Evolutionary conservation across 176 grass and related monocot species (phyloP).

Genomic region (Neostapfia colusana): DNA sequence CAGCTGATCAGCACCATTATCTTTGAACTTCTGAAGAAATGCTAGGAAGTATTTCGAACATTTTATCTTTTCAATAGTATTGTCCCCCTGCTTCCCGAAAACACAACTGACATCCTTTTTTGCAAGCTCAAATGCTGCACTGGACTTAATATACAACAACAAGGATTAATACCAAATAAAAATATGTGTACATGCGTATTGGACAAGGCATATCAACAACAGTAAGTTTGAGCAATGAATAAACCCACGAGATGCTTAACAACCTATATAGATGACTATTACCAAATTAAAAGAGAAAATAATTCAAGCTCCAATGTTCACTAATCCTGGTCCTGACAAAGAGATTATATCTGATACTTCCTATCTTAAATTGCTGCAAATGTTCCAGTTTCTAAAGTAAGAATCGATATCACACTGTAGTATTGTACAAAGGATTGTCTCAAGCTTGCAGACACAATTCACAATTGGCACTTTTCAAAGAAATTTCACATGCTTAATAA

Average conservation of each 20-base stretch:
- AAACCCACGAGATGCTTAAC: background rate
- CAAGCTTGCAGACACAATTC: background rate
- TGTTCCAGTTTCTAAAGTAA: conserved; percentile 19
- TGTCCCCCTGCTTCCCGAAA: conserved; percentile 61
- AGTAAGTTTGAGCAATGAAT: conserved; percentile 2
- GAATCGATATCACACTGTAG: background rate
- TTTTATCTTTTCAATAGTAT: conserved; percentile 72
- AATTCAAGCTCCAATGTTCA: background rate
- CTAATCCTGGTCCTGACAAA: background rate
- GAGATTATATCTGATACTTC: background rate
- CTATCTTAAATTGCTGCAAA: background rate
- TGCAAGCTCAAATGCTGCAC: conserved; percentile 73
- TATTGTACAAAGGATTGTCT: background rate
- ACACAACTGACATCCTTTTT: conserved; percentile 56
- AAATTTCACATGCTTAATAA: background rate
- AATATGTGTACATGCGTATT: background rate
- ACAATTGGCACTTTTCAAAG: background rate
- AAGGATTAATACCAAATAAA: conserved; percentile 12
- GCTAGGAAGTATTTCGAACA: conserved; percentile 64
- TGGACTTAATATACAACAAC: conserved; percentile 45
- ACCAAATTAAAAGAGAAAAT: background rate
- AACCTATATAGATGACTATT: background rate
- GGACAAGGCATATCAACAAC: background rate
- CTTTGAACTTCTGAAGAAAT: conserved; percentile 56
- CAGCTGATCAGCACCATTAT: conserved; percentile 48